phyloP scores from a whole-genome alignment of 1,139 yeast species.

The Arxiozyma slooffiae region DNA sequence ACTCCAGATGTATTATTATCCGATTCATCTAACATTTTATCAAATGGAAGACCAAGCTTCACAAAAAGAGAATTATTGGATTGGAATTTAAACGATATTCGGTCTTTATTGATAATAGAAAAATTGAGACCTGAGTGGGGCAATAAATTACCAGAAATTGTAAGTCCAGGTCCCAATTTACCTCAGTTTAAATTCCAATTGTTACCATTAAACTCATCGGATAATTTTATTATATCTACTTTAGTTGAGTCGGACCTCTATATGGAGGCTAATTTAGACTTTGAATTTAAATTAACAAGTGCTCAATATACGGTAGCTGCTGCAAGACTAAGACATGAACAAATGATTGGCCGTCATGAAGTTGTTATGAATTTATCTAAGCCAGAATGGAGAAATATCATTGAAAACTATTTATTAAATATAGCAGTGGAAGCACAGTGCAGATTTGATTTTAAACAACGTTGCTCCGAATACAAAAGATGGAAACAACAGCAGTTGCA shows the following conservation, averaged over 20 bases:
- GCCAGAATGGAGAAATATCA: constrained; percentile 59
- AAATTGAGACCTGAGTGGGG: constrained; percentile 45
- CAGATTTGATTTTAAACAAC: constrained; percentile 45
- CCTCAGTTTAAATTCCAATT: constrained; percentile 28
- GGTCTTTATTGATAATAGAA: constrained; percentile 49
- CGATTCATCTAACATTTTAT: constrained; percentile 26
- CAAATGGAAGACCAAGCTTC: constrained; percentile 50
- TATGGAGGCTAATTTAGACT: constrained; percentile 46
- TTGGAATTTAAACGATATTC: constrained; percentile 55
- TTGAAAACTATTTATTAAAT: constrained; percentile 54
- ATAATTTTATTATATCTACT: constrained; percentile 38
- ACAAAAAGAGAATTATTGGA: constrained; percentile 49
- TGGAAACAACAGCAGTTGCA: constrained; percentile 25
- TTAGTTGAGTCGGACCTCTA: constrained; percentile 50
- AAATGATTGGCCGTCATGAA: constrained; percentile 20
- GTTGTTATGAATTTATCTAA: constrained; percentile 31
- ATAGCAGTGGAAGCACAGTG: constrained; percentile 64
- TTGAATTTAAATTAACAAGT: constrained; percentile 43
- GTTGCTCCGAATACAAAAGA: constrained; percentile 38
- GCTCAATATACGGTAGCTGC: constrained; percentile 51
- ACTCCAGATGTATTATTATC: constrained; percentile 40
- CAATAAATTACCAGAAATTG: constrained; percentile 39
- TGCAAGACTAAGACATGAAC: constrained; percentile 43
- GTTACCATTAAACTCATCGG: constrained; percentile 43
- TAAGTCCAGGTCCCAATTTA: constrained; percentile 14